Evolutionary conservation across 768 basidiomycete species (phyloP).

Genomic region (Paxillus involutus): DNA sequence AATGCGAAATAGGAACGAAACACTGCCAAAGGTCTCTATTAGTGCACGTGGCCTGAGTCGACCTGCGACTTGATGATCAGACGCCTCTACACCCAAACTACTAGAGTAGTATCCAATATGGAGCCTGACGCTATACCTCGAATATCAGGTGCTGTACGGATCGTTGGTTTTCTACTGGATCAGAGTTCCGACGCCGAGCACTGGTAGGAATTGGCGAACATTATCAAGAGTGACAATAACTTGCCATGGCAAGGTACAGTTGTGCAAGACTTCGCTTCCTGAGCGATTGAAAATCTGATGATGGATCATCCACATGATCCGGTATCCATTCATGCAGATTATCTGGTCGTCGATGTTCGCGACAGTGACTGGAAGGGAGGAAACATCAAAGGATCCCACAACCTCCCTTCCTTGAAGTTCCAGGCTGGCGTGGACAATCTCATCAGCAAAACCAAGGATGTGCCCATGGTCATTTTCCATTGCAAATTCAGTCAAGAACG

Average conservation of each 20-base stretch:
- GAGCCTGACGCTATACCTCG: constrained; percentile 13
- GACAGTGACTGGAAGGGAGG: constrained; percentile 80
- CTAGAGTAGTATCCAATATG: constrained; percentile 15
- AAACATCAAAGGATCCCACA: constrained; percentile 66
- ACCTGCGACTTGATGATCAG: background rate
- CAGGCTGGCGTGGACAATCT: constrained; percentile 55
- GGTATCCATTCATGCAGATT: constrained; percentile 42
- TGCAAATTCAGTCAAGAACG: constrained; percentile 76
- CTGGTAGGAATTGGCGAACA: constrained; percentile 61
- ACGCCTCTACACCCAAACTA: constrained; percentile 1
- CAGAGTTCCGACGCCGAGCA: constrained; percentile 10
- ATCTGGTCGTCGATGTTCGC: constrained; percentile 80
- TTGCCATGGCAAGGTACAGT: constrained; percentile 39
- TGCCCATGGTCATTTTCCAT: constrained; percentile 73
- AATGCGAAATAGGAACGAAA: too few relatives aligned
- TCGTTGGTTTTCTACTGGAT: background rate
- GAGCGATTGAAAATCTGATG: background rate
- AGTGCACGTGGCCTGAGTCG: too few relatives aligned
- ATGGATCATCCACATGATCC: background rate
- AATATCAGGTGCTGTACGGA: constrained; percentile 21
- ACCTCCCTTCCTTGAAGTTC: constrained; percentile 65
- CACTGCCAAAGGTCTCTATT: too few relatives aligned
- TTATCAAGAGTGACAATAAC: constrained; percentile 66
- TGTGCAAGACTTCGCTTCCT: background rate
- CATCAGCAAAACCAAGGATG: constrained; percentile 56